Evolutionary conservation across 2,329 filamentous ascomycete genomes (phyloP), one percentile per base, ranked within the genome.

Genomic region (Trichophyton equinum): DNA sequence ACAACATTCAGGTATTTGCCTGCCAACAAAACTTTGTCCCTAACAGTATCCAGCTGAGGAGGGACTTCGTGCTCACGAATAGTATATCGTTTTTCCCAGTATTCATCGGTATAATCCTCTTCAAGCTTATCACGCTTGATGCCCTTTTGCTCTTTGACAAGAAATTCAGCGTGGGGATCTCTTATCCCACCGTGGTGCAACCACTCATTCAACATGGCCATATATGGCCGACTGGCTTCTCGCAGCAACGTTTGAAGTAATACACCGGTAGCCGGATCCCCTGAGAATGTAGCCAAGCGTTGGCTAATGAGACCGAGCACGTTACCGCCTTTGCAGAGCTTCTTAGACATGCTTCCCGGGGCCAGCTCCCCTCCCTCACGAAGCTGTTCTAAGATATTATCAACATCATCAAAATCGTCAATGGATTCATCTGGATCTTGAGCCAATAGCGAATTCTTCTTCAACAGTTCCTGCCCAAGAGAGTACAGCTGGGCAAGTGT

Each of bases 191-290:
- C 94, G 69, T 95, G 92, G 70, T 99, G 94, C 15, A 99, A 78
- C 94, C 94, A 99, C 72, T 97, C 92, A 69, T 99, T 99, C 63
- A 99, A 78, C 94, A 99, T 99, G 47, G 83, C 82, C 91, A 97
- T 96, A 71, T 99, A 99, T 0, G 94, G 94, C 60, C 87, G 84
- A 68, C 91, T 96, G 1, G 92, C 87, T 73, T 97, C 92, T 61
- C 89, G 82, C 47, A 99, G 75, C 30, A 99, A 76, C 2, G 86
- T 87, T 9, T 89, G 94, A 9, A 99, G 80, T 20, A 99, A 76
- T 25, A 85, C 83, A 64, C 89, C 84, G 20, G 94, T 91, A 0
- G 90, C 87, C 3, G 94, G 94, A 70, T 99, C 94, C 53, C 94
- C 94, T 1, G 92, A 94, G 84, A 96, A 92, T 13, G 87, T 85